Evolutionary conservation across 495 filamentous ascomycete genomes (phyloP).

Genomic region (Achaetomiella virescens): DNA sequence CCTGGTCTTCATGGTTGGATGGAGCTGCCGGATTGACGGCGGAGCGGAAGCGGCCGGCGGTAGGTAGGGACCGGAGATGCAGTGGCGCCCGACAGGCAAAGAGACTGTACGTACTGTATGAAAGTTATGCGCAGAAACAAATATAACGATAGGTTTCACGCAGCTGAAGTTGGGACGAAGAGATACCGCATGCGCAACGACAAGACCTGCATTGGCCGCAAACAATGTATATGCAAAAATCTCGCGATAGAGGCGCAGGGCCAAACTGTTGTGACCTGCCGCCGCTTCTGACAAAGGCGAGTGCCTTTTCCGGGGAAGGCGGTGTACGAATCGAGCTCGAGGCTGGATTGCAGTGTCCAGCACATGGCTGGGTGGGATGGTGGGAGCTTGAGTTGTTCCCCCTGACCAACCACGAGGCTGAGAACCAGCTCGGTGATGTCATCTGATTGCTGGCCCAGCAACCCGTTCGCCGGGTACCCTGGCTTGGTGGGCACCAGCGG

Average conservation of each 20-base stretch:
- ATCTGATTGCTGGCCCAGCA: slow-evolving; percentile 23
- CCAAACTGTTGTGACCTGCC: neutral
- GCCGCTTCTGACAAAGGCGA: neutral
- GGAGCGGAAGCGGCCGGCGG: neutral
- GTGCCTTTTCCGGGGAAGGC: neutral
- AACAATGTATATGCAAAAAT: neutral
- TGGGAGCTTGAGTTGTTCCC: neutral
- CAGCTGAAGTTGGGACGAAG: neutral
- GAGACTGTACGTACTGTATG: neutral
- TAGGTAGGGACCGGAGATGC: neutral
- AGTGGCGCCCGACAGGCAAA: neutral
- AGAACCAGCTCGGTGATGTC: slow-evolving; percentile 19
- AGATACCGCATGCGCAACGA: neutral
- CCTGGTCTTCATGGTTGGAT: neutral
- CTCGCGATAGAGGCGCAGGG: neutral
- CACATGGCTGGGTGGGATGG: slow-evolving; percentile 1
- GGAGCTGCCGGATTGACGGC: neutral
- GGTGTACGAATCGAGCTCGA: neutral
- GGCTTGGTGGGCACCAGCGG: slow-evolving; percentile 11
- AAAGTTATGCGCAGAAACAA: neutral
- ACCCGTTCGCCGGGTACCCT: slow-evolving; percentile 5
- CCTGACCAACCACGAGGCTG: slow-evolving; percentile 15
- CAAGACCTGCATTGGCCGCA: neutral
- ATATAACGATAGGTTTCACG: neutral
- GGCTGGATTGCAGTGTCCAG: neutral